phyloP scores from a whole-genome alignment of 345 rosid genomes.

The Salix koriyanagi region DNA sequence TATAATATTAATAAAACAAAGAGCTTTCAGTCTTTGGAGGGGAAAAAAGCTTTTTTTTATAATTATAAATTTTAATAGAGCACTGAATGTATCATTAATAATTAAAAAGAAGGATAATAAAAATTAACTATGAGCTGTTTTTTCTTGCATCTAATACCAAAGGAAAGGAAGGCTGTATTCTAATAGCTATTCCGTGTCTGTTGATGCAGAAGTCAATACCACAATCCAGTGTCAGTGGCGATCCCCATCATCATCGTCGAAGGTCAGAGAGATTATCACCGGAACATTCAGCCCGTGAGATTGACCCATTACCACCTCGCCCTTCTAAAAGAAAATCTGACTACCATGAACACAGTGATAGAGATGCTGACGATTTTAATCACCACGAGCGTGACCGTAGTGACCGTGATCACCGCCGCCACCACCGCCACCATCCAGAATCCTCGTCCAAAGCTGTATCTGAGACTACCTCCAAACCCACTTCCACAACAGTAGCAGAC shows the following conservation, averaged over 20 bases:
- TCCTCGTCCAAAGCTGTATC: constrained; percentile 32
- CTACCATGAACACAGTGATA: constrained; percentile 27
- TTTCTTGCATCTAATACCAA: neutral
- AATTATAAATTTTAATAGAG: neutral
- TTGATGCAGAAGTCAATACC: constrained; percentile 39
- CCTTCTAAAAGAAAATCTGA: constrained; percentile 63
- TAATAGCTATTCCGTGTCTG: neutral
- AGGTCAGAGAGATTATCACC: constrained; percentile 51
- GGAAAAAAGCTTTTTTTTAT: neutral
- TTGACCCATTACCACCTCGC: constrained; percentile 43
- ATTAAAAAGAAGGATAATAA: neutral
- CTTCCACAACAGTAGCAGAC: constrained; percentile 30
- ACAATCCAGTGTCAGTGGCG: constrained; percentile 32
- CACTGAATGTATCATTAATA: neutral
- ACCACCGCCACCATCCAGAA: constrained; percentile 41
- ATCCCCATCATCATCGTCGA: constrained; percentile 30
- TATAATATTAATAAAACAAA: neutral
- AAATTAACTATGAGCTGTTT: neutral
- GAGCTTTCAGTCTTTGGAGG: neutral
- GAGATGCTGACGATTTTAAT: constrained; percentile 29
- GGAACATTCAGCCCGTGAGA: constrained; percentile 36
- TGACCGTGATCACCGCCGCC: constrained; percentile 18
- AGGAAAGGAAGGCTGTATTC: neutral
- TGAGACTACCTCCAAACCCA: constrained; percentile 28
- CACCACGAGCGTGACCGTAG: constrained; percentile 30